Evolutionary conservation across 352 stramenopile genomes (phyloP).

Genomic region (Globisporangium megalacanthum): DNA sequence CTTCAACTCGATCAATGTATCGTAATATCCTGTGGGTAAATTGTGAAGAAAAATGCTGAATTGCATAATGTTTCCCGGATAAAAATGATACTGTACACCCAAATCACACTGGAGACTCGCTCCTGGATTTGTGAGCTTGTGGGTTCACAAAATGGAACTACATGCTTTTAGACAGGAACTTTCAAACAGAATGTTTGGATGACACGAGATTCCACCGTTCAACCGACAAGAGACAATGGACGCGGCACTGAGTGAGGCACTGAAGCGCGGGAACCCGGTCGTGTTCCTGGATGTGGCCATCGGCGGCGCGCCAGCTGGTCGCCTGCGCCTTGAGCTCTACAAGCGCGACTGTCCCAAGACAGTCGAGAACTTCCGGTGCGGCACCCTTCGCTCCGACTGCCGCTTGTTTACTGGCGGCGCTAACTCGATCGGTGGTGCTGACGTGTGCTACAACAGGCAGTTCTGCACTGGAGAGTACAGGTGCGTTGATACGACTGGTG

Average conservation of each 20-base stretch:
- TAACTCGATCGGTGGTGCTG: slow-evolving; percentile 2
- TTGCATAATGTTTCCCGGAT: background rate
- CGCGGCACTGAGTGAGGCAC: slow-evolving; percentile 84
- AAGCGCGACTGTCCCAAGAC: slow-evolving; percentile 95
- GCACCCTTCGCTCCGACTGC: background rate
- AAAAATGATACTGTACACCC: background rate
- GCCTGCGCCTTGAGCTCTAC: slow-evolving; percentile 95
- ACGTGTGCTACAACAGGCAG: slow-evolving; percentile 48
- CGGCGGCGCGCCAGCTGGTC: slow-evolving; percentile 77
- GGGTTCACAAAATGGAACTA: background rate
- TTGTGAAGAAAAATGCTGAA: background rate
- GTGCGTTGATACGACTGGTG: slow-evolving; percentile 13
- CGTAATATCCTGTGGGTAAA: background rate
- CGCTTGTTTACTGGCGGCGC: background rate
- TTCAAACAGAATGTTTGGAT: background rate
- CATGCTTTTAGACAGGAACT: background rate
- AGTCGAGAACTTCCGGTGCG: slow-evolving; percentile 93
- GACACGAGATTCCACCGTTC: background rate
- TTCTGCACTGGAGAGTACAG: slow-evolving; percentile 97
- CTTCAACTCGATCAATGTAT: background rate
- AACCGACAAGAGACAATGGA: slow-evolving; percentile 52
- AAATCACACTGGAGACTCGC: background rate
- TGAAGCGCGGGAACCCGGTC: slow-evolving; percentile 91
- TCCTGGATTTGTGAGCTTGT: background rate
- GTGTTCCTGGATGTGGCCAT: slow-evolving; percentile 96